phyloP scores from a whole-genome alignment of 208 protist genomes.

The Acanthamoeba lugdunensis region DNA sequence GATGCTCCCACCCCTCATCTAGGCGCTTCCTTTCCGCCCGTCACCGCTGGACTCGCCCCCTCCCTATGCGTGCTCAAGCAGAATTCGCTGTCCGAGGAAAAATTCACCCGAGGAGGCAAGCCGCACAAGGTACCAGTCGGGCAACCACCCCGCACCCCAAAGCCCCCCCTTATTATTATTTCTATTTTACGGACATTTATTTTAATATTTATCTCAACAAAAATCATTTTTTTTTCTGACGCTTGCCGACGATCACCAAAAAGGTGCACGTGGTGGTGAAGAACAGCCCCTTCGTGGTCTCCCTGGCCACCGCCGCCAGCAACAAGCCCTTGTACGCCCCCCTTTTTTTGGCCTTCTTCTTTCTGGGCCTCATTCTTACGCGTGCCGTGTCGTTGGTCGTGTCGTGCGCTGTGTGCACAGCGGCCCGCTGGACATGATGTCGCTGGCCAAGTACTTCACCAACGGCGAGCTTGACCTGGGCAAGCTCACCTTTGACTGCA shows the following conservation, averaged over 20 bases:
- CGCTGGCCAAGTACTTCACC: conserved; percentile 21
- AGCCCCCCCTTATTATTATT: no score
- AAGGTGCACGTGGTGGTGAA: conserved; percentile 63
- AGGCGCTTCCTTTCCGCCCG: background rate
- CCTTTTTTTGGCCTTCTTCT: background rate
- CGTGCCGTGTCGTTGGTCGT: background rate
- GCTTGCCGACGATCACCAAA: no score
- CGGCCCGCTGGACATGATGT: conserved; percentile 35
- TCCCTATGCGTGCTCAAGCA: conserved; percentile 38
- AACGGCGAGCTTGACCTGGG: conserved; percentile 64
- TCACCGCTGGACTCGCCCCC: background rate
- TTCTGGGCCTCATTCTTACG: background rate
- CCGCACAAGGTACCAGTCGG: background rate
- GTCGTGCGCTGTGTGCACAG: background rate
- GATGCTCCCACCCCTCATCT: background rate
- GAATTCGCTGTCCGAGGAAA: conserved; percentile 64
- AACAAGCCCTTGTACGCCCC: conserved; percentile 37
- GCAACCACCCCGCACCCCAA: no score
- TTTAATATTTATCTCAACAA: no score
- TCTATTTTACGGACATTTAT: no score
- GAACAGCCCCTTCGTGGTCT: conserved; percentile 69
- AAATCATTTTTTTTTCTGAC: no score
- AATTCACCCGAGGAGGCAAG: conserved; percentile 12
- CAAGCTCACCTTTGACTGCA: conserved; percentile 67
- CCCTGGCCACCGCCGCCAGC: background rate